A percentile compares a stretch with the other conserved stretches of the same genome.
These are phyloP conservation scores for Apiospora aurea DNA, from an alignment of 2,329 filamentous ascomycete genomes.

Conservation along the genomic window DNA sequence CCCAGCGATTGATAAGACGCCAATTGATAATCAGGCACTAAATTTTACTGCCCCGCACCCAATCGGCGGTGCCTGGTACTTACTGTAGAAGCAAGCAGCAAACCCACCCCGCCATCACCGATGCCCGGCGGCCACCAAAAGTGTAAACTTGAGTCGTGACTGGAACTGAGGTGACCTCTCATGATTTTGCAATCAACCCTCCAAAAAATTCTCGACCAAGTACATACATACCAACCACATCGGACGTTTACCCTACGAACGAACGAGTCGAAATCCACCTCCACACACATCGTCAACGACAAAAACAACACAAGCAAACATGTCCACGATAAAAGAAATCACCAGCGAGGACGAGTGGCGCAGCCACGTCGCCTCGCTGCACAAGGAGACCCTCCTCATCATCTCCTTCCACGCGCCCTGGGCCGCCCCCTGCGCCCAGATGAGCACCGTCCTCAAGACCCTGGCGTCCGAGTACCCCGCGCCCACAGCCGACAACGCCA, in stretches of 20 bases:
- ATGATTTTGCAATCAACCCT: neutral
- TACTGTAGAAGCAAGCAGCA: neutral
- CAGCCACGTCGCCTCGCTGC: constrained; percentile 69
- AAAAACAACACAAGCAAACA: constrained; percentile 43
- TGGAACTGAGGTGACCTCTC: constrained; percentile 1
- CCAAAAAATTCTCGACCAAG: neutral
- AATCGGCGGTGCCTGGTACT: neutral
- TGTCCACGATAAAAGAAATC: constrained; percentile 83
- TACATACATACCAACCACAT: neutral
- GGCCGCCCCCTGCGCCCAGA: constrained; percentile 95
- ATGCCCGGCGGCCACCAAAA: constrained; percentile 16
- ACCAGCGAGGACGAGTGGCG: constrained; percentile 77
- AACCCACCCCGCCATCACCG: constrained; percentile 22
- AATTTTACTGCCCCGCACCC: constrained; percentile 17
- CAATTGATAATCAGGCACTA: constrained; percentile 22
- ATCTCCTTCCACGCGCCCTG: constrained; percentile 97
- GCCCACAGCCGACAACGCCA: constrained; percentile 48
- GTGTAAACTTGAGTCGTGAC: neutral
- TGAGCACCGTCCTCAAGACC: constrained; percentile 84
- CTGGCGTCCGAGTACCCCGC: constrained; percentile 84
- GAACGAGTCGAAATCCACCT: neutral
- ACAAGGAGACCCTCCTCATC: constrained; percentile 76
- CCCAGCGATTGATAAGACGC: constrained; percentile 23
- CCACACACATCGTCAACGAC: neutral
- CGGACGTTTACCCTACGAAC: neutral